Conservation (phyloP, 2,329 filamentous ascomycete species). For the Lachnellula subtilissima region DNA sequence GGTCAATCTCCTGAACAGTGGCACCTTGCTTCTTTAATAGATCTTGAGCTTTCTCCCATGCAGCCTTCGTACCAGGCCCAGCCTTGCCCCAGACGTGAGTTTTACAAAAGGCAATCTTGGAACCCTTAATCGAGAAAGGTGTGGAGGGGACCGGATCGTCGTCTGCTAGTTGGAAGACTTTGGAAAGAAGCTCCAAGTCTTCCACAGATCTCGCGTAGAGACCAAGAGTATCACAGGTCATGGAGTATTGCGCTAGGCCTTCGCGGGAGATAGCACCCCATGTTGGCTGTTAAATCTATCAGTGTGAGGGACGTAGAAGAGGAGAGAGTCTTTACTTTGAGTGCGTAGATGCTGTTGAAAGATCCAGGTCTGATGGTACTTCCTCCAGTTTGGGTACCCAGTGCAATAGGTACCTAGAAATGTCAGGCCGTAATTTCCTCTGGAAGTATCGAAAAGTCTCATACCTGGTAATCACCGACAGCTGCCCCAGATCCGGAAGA, state of each 20-base stretch:
- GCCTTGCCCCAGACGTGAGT: slow-evolving; percentile 49
- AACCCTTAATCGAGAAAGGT: slow-evolving; percentile 37
- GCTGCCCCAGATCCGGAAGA: slow-evolving; percentile 63
- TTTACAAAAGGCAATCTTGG: slow-evolving; percentile 50
- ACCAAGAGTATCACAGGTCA: slow-evolving; percentile 58
- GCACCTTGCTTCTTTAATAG: slow-evolving; percentile 46
- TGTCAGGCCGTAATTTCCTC: not conserved
- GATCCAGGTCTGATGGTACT: slow-evolving; percentile 59
- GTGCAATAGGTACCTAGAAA: slow-evolving; percentile 41
- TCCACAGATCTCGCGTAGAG: slow-evolving; percentile 53
- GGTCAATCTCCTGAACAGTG: slow-evolving; percentile 48
- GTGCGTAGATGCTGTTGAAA: slow-evolving; percentile 59
- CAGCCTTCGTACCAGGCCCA: slow-evolving; percentile 39
- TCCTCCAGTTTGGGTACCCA: slow-evolving; percentile 64
- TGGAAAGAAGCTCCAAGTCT: slow-evolving; percentile 53
- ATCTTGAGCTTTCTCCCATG: slow-evolving; percentile 37
- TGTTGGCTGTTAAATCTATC: slow-evolving; percentile 40
- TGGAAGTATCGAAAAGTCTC: too few species aligned
- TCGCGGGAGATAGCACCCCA: slow-evolving; percentile 60
- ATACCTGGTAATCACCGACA: slow-evolving; percentile 58
- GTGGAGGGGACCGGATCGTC: slow-evolving; percentile 35
- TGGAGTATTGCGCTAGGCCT: slow-evolving; percentile 54
- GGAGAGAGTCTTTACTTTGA: slow-evolving; percentile 41
- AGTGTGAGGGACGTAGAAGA: not conserved
- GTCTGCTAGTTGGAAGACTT: slow-evolving; percentile 50